A percentile compares a stretch with the other conserved stretches of the same genome.
Evolutionary conservation across 148 eudicot genomes (phyloP).

Genomic region (Euryodendron excelsum): DNA sequence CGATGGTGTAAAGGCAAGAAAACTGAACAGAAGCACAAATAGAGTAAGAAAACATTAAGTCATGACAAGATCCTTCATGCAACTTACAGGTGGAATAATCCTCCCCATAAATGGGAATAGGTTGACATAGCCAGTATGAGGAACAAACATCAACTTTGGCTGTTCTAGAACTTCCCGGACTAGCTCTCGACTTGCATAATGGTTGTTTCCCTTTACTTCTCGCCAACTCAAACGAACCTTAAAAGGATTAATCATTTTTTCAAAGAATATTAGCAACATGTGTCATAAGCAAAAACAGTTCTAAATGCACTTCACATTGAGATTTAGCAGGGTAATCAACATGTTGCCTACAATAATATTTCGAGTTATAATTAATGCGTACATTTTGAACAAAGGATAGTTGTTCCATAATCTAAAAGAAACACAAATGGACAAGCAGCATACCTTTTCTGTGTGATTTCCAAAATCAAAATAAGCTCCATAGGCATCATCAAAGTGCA

Average conservation of each 20-base stretch:
- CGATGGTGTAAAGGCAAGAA: not conserved
- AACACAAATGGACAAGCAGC: not conserved
- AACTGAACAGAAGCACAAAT: not conserved
- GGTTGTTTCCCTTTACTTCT: slow-evolving; percentile 45
- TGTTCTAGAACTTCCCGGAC: slow-evolving; percentile 69
- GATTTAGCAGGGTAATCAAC: not conserved
- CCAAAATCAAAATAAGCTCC: slow-evolving; percentile 97
- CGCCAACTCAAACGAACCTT: slow-evolving; percentile 80
- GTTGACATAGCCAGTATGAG: slow-evolving; percentile 93
- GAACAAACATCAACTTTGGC: slow-evolving; percentile 77
- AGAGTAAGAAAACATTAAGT: not conserved
- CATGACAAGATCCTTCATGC: not conserved
- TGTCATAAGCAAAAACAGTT: too few species aligned
- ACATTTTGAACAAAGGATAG: not conserved
- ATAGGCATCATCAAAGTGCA: slow-evolving; percentile 72
- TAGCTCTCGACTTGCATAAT: slow-evolving; percentile 65
- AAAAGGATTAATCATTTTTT: slow-evolving; percentile 1
- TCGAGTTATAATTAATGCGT: not conserved
- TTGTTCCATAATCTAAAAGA: not conserved
- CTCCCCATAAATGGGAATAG: slow-evolving; percentile 83
- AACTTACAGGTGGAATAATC: slow-evolving; percentile 91
- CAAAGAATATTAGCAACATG: not conserved
- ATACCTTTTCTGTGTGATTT: slow-evolving; percentile 91
- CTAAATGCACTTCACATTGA: not conserved
- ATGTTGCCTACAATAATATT: not conserved